Evolutionary conservation across 495 filamentous ascomycete genomes (phyloP), one percentile per base, ranked within the genome.

Genomic region (Lepraria neglecta): DNA sequence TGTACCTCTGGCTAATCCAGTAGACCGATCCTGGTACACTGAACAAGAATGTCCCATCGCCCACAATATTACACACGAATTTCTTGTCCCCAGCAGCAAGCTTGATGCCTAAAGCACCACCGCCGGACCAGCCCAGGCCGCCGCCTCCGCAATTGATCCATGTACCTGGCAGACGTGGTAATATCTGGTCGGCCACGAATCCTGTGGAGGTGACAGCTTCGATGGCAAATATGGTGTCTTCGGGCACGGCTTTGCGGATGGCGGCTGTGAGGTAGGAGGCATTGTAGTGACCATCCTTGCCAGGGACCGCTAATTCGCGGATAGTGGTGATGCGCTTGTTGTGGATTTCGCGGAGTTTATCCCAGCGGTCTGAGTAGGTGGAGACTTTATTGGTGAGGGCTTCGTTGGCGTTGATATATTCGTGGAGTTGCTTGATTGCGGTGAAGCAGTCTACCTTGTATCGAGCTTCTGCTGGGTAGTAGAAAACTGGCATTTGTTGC

Each of bases 71-170:
- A 60, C 88, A 88, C 3, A 97, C 90, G 67, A 97, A 96, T 66
- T 89, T 89, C 30, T 83, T 81, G 47, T 72, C 75, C 31, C 78
- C 73, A 0, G 84, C 81, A 6, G 91, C 92, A 28, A 97, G 80
- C 71, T 96, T 96, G 70, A 96, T 90, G 17, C 92, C 92, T 4
- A 95, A 73, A 3, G 89, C 84, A 59, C 82, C 92, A 48, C 92
- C 92, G 24, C 92, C 92, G n/a, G 88, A 92, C 92, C 92, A 97
- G 21, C 92, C 92, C 0, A 97, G 79, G 4, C 92, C 92, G 42
- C 92, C 92, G 38, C 92, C 92, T 15, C 92, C 92, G 71, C 92
- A 97, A 76, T 95, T 96, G 69, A 96, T 85, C 86, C 90, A 94
- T 9, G 84, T 85, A 6, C 91, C 89, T 0, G 91, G 92, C 2